phyloP scores from a whole-genome alignment of 352 stramenopile genomes.

The Phytophthora idaei region DNA sequence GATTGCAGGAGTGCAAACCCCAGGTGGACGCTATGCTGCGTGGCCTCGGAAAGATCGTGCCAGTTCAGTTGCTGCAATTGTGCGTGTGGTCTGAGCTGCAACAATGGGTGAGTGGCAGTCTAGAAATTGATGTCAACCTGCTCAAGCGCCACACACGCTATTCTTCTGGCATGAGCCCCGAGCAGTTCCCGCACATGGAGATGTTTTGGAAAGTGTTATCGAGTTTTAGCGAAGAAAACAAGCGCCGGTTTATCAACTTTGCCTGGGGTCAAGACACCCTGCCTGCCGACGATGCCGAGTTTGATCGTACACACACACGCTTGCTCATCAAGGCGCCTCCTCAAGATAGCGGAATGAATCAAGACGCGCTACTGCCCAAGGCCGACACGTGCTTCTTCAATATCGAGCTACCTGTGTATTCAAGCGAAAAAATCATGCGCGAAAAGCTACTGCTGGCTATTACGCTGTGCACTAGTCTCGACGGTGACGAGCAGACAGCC shows the following conservation, averaged over 20 bases:
- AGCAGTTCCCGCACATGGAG: conserved; percentile 72
- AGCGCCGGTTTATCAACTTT: conserved; percentile 86
- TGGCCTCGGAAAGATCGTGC: conserved; percentile 74
- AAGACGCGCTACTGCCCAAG: conserved; percentile 73
- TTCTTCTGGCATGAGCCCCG: conserved; percentile 74
- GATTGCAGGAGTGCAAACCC: conserved; percentile 74
- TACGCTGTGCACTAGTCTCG: conserved; percentile 83
- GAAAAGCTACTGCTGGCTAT: conserved; percentile 77
- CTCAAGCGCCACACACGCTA: conserved; percentile 85
- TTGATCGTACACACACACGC: conserved; percentile 76
- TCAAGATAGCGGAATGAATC: conserved; percentile 32
- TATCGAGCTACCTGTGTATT: conserved; percentile 82
- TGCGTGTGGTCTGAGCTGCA: conserved; percentile 82
- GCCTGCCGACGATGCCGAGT: conserved; percentile 78
- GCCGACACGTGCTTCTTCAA: conserved; percentile 90
- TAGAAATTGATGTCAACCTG: conserved; percentile 76
- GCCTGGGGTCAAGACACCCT: conserved; percentile 85
- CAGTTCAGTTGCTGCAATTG: conserved; percentile 68
- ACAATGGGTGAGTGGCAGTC: conserved; percentile 78
- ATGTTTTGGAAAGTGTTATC: conserved; percentile 78
- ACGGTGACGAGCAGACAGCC: conserved; percentile 72
- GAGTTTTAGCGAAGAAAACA: conserved; percentile 74
- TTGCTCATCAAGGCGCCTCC: conserved; percentile 74
- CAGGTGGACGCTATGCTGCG: conserved; percentile 80
- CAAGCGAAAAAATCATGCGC: conserved; percentile 66